These are phyloP conservation scores for Leucoagaricus sp. DNA, from an alignment of 1,284 basidiomycete species.

Conservation along the genomic window DNA sequence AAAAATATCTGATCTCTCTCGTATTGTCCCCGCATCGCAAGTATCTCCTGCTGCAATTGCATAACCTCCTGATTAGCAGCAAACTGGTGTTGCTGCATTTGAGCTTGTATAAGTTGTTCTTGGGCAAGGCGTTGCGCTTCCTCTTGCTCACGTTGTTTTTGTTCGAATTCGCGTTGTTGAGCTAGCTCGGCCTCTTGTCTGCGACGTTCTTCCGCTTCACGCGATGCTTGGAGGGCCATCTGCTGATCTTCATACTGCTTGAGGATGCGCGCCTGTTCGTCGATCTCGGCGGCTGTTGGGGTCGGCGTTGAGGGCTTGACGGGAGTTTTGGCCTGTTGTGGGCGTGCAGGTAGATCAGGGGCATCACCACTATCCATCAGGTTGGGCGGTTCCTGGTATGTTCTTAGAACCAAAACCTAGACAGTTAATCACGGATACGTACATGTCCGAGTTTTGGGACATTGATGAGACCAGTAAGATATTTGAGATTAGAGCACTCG, in stretches of 20 bases:
- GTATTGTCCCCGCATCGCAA: constrained; percentile 95
- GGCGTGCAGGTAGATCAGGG: constrained; percentile 88
- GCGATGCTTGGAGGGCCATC: constrained; percentile 73
- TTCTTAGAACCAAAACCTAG: constrained; percentile 4
- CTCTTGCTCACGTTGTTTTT: constrained; percentile 85
- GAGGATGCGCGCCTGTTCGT: constrained; percentile 93
- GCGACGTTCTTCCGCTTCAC: constrained; percentile 82
- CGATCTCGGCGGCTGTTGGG: constrained; percentile 78
- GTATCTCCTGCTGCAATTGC: constrained; percentile 89
- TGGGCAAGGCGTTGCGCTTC: constrained; percentile 89
- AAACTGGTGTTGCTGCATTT: constrained; percentile 75
- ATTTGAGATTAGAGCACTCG: constrained; percentile 96
- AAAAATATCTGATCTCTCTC: constrained; percentile 98
- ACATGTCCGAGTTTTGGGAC: constrained; percentile 94
- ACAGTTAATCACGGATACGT: constrained; percentile 20
- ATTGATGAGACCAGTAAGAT: constrained; percentile 93
- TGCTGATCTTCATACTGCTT: constrained; percentile 98
- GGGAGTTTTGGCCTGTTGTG: constrained; percentile 59
- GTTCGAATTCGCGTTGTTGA: constrained; percentile 90
- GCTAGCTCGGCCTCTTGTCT: constrained; percentile 79
- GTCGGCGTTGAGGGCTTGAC: constrained; percentile 67
- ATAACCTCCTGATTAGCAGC: constrained; percentile 65
- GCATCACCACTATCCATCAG: constrained; percentile 81
- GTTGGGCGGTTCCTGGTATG: constrained; percentile 85
- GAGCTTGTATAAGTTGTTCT: constrained; percentile 84